Evolutionary conservation across 148 eudicot species (phyloP).

Genomic region (Silene conica): DNA sequence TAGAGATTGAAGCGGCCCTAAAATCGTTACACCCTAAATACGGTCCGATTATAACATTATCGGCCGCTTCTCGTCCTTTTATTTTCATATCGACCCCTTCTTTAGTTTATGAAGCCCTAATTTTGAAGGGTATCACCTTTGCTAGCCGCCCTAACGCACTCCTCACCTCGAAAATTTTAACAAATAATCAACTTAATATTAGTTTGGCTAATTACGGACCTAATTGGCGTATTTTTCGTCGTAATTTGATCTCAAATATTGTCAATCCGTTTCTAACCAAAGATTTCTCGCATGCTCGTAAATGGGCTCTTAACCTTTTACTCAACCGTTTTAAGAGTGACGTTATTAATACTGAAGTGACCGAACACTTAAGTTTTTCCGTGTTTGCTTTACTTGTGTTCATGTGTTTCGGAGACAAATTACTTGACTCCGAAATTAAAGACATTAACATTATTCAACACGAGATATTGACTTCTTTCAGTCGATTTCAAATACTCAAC

Average conservation of each 20-base stretch:
- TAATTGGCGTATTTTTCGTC: slow-evolving; percentile 27
- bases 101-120: slow-evolving; percentile 48
- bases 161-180: slow-evolving; percentile 27
- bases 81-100: slow-evolving; percentile 40
- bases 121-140: slow-evolving; percentile 50
- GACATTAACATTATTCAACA: slow-evolving; percentile 32
- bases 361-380: slow-evolving; percentile 52
- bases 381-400: slow-evolving; percentile 57
- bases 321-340: background rate
- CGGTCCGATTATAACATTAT: slow-evolving; percentile 46
- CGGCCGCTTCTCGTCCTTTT: slow-evolving; percentile 25
- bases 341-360: slow-evolving; percentile 22
- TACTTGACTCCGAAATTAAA: slow-evolving; percentile 37
- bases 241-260: slow-evolving; percentile 25
- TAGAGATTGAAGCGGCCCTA: slow-evolving; percentile 39
- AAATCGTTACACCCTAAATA: slow-evolving; percentile 24
- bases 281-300: slow-evolving; percentile 20
- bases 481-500: slow-evolving; percentile 37
- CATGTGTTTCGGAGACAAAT: slow-evolving; percentile 68
- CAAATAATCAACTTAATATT: slow-evolving; percentile 36
- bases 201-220: slow-evolving; percentile 44
- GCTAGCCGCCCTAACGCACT: slow-evolving; percentile 48
- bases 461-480: slow-evolving; percentile 22
- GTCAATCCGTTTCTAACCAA: slow-evolving; percentile 26
- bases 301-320: slow-evolving; percentile 27